A percentile compares a stretch with the other conserved stretches of the same genome.
These are phyloP conservation scores for Monosporascus sp. DNA, from an alignment of 2,329 filamentous ascomycete genomes.

Conservation along the genomic window DNA sequence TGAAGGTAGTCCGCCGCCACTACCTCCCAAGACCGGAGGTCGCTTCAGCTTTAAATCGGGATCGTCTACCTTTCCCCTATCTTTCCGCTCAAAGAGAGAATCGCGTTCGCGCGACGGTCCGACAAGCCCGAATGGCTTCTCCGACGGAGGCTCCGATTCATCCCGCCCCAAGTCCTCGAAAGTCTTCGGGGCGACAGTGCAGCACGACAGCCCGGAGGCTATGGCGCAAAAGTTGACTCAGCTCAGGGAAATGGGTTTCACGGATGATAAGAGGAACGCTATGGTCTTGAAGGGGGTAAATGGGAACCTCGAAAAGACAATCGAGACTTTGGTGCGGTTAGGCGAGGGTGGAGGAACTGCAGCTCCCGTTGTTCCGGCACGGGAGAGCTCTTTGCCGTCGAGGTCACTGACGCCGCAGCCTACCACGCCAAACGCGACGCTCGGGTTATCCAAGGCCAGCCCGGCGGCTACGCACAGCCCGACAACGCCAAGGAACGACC, in stretches of 20 bases:
- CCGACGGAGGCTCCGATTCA: constrained; percentile 29
- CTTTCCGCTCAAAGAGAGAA: constrained; percentile 56
- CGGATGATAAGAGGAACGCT: constrained; percentile 74
- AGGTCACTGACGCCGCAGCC: constrained; percentile 52
- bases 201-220: constrained; percentile 48
- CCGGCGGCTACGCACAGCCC: constrained; percentile 25
- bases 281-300: constrained; percentile 77
- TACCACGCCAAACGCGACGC: constrained; percentile 21
- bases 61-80: constrained; percentile 65
- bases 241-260: constrained; percentile 88
- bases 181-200: constrained; percentile 65
- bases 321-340: constrained; percentile 78
- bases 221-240: constrained; percentile 72
- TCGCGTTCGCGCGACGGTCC: constrained; percentile 25
- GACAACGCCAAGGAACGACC: constrained; percentile 55
- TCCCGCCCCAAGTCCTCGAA: constrained; percentile 61
- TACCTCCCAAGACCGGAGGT: constrained; percentile 62
- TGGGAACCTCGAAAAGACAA: constrained; percentile 78
- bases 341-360: constrained; percentile 61
- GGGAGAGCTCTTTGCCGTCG: constrained; percentile 43
- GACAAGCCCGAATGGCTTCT: constrained; percentile 30
- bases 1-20: constrained; percentile 54
- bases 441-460: constrained; percentile 24
- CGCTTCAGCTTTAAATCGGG: constrained; percentile 47
- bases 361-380: constrained; percentile 39